phyloP scores from a whole-genome alignment of 1,284 basidiomycete species.

The Stygiomarasmius scandens region DNA sequence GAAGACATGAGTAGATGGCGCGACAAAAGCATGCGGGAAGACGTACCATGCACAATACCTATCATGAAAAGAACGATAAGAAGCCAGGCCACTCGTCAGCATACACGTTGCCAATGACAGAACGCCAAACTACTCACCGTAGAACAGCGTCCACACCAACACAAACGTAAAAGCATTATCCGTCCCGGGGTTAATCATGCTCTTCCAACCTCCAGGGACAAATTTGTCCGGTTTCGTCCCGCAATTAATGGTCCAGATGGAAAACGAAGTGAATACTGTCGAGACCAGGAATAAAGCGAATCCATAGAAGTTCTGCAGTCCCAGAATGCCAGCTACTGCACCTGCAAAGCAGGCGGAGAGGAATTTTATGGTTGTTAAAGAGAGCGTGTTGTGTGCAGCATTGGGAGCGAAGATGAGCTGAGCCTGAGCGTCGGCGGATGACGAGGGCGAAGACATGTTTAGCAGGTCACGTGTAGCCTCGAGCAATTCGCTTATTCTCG shows the following conservation, averaged over 20 bases:
- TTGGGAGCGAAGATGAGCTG: slow-evolving; percentile 75
- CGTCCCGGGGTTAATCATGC: slow-evolving; percentile 78
- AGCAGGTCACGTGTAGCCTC: neutral
- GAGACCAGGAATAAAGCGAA: slow-evolving; percentile 78
- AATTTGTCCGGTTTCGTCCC: slow-evolving; percentile 46
- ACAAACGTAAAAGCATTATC: slow-evolving; percentile 88
- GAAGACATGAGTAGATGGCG: slow-evolving; percentile 12
- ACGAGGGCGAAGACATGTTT: slow-evolving; percentile 30
- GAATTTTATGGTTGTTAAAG: slow-evolving; percentile 68
- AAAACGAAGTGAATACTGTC: slow-evolving; percentile 65
- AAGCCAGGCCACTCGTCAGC: neutral
- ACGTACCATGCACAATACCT: slow-evolving; percentile 42
- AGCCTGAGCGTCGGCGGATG: slow-evolving; percentile 47
- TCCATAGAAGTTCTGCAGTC: slow-evolving; percentile 80
- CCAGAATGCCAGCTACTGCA: slow-evolving; percentile 83
- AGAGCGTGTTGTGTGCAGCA: slow-evolving; percentile 66
- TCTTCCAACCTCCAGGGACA: slow-evolving; percentile 47
- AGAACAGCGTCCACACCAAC: slow-evolving; percentile 88
- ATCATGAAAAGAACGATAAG: neutral
- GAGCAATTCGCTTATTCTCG: no score
- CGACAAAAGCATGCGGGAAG: slow-evolving; percentile 18
- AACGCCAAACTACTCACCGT: slow-evolving; percentile 57
- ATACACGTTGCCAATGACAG: neutral
- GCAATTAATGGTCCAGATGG: slow-evolving; percentile 73
- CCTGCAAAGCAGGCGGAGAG: slow-evolving; percentile 83